These are phyloP conservation scores for Pseudopithomyces chartarum DNA, from an alignment of 2,329 filamentous ascomycete species.

Conservation along the genomic window DNA sequence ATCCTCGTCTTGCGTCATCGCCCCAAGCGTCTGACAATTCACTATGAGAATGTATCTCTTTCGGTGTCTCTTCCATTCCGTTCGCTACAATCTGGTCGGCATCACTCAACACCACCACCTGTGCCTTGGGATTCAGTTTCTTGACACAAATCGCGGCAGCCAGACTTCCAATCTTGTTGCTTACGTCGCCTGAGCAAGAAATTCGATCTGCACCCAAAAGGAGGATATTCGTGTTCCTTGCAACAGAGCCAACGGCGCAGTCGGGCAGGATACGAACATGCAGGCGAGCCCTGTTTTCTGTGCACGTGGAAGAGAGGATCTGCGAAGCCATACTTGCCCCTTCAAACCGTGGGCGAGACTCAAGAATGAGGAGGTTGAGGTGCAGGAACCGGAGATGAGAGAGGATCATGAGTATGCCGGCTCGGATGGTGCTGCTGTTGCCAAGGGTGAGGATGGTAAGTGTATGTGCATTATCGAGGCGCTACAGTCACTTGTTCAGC, in stretches of 20 bases:
- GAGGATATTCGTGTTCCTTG: constrained; percentile 59
- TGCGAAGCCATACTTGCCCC: constrained; percentile 62
- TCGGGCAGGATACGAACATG: constrained; percentile 62
- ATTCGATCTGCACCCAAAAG: constrained; percentile 70
- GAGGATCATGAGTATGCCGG: constrained; percentile 54
- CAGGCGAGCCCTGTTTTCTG: constrained; percentile 25
- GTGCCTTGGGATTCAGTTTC: constrained; percentile 52
- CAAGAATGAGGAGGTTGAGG: constrained; percentile 65
- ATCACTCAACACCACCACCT: constrained; percentile 63
- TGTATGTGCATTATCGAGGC: constrained; percentile 1
- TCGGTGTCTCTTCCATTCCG: neutral
- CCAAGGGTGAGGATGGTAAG: constrained; percentile 27
- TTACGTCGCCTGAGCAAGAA: constrained; percentile 61
- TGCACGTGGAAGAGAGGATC: constrained; percentile 31
- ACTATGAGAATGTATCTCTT: constrained; percentile 53
- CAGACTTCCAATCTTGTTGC: constrained; percentile 70
- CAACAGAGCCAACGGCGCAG: constrained; percentile 62
- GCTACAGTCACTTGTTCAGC: neutral
- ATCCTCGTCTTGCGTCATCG: constrained; percentile 9
- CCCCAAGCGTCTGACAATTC: constrained; percentile 58
- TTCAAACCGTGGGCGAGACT: constrained; percentile 70
- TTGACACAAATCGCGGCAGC: constrained; percentile 62
- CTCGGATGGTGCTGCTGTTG: constrained; percentile 64
- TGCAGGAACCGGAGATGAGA: constrained; percentile 34
- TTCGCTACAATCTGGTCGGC: constrained; percentile 62